These are phyloP conservation scores for Colletotrichum tamarilloi DNA, from an alignment of 2,329 filamentous ascomycete species.

Conservation along the genomic window DNA sequence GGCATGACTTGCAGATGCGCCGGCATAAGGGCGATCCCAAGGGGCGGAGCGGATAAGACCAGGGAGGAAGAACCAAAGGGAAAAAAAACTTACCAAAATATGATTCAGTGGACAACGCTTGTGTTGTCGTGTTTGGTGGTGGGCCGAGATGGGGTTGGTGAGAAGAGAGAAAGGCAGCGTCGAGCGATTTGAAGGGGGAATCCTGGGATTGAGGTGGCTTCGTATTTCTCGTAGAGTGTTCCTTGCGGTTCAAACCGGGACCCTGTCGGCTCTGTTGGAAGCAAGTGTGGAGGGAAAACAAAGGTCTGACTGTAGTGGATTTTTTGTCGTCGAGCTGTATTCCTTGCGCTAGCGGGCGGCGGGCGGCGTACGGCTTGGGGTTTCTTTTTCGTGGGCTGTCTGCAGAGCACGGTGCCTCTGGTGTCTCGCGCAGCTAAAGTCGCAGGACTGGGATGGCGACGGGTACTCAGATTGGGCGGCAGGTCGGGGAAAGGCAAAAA, in stretches of 20 bases:
- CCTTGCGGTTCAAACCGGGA: slow-evolving; percentile 4
- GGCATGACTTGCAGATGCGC: slow-evolving; percentile 31
- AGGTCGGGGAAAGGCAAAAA: slow-evolving; percentile 27
- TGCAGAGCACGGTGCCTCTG: slow-evolving; percentile 30
- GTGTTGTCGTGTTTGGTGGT: slow-evolving; percentile 17
- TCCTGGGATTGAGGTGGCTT: slow-evolving; percentile 14
- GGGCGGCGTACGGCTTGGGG: slow-evolving; percentile 16
- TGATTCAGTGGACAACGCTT: not conserved
- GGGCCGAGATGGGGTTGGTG: not conserved
- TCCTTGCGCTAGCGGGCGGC: slow-evolving; percentile 32
- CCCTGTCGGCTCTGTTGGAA: slow-evolving; percentile 9
- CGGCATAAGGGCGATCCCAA: slow-evolving; percentile 13
- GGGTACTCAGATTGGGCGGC: slow-evolving; percentile 27
- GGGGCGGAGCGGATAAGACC: slow-evolving; percentile 9
- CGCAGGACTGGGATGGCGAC: slow-evolving; percentile 33
- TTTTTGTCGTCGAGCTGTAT: slow-evolving; percentile 30
- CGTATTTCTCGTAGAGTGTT: slow-evolving; percentile 26
- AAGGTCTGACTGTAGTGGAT: slow-evolving; percentile 29
- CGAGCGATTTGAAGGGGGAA: slow-evolving; percentile 4
- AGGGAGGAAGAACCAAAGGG: slow-evolving; percentile 1
- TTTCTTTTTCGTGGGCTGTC: slow-evolving; percentile 28
- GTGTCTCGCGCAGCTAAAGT: slow-evolving; percentile 34
- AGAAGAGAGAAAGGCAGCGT: slow-evolving; percentile 5
- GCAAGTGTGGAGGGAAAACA: slow-evolving; percentile 31
- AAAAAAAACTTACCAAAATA: slow-evolving; percentile 15